Conservation (phyloP, 768 basidiomycete genomes). For the Bullera alba region DNA sequence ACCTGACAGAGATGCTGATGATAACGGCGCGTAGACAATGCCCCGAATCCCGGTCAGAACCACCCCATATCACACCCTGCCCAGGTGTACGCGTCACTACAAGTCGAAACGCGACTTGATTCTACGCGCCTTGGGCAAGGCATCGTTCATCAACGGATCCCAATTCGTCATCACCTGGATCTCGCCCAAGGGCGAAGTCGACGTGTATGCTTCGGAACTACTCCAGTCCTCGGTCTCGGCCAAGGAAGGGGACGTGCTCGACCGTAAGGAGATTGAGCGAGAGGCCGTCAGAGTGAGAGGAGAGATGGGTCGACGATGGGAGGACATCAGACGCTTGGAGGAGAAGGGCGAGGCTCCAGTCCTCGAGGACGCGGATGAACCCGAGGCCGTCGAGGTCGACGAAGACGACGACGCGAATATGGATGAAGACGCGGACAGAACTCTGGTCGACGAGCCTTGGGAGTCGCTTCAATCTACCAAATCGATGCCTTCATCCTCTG, state of each 20-base stretch:
- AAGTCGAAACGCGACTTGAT: conserved; percentile 46
- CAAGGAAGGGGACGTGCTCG: conserved; percentile 24
- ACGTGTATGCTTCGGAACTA: conserved; percentile 47
- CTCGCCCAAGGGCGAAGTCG: conserved; percentile 45
- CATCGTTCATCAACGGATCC: conserved; percentile 46
- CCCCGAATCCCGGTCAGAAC: conserved; percentile 47
- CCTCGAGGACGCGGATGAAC: conserved; percentile 23
- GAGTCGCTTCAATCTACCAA: conserved; percentile 12
- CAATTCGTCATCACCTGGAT: conserved; percentile 48
- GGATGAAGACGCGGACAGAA: conserved; percentile 17
- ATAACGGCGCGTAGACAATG: too few species aligned
- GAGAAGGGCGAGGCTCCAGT: conserved; percentile 29
- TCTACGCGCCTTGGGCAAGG: conserved; percentile 46
- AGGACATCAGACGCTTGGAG: conserved; percentile 31
- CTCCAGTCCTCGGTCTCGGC: conserved; percentile 32
- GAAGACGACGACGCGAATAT: conserved; percentile 21
- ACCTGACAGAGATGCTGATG: too few species aligned
- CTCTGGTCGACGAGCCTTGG: conserved; percentile 33
- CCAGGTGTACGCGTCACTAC: conserved; percentile 47
- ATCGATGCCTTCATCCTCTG: neutral
- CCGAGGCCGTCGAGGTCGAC: conserved; percentile 8
- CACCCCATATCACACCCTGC: conserved; percentile 45
- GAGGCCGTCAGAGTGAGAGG: conserved; percentile 25
- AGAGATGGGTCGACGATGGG: conserved; percentile 34
- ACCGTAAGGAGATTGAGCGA: conserved; percentile 26